These are phyloP conservation scores for Scedosporium dehoogii DNA, from an alignment of 2,329 filamentous ascomycete species.

Conservation along the genomic window DNA sequence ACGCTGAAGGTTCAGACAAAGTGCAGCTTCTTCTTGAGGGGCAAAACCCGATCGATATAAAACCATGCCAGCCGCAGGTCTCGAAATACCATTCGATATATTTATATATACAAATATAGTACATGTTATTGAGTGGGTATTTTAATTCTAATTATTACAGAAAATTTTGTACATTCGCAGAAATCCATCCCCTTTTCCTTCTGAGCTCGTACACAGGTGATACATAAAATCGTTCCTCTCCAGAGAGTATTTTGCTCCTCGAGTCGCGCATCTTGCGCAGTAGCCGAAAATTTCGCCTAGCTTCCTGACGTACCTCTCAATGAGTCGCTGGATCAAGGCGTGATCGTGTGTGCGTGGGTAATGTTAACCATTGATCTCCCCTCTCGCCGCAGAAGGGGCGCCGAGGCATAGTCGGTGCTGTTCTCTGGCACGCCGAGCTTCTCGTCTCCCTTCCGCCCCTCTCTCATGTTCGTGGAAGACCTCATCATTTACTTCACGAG, in stretches of 20 bases:
- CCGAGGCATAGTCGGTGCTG: no score
- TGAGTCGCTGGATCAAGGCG: not conserved
- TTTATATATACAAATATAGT: not conserved
- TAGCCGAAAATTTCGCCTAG: not conserved
- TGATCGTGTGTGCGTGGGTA: no score
- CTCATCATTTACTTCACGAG: slow-evolving; percentile 3
- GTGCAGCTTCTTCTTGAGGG: no score
- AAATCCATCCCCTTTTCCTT: no score
- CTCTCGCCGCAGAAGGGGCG: no score
- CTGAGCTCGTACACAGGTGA: no score
- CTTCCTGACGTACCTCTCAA: not conserved
- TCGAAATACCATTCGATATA: no score
- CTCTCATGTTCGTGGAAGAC: not conserved
- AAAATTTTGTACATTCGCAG: not conserved
- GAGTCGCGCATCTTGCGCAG: not conserved
- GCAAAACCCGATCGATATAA: no score
- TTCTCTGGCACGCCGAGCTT: no score
- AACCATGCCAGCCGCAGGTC: no score
- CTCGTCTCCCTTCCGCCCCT: no score
- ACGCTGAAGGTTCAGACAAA: not conserved
- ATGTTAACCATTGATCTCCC: no score
- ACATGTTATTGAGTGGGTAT: slow-evolving; percentile 5
- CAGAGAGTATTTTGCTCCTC: not conserved
- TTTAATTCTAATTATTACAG: not conserved
- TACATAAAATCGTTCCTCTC: not conserved